Evolutionary conservation across 2,329 filamentous ascomycete species (phyloP), one percentile per base, ranked within the genome.

Genomic region (Allantophomopsis cytisporea): DNA sequence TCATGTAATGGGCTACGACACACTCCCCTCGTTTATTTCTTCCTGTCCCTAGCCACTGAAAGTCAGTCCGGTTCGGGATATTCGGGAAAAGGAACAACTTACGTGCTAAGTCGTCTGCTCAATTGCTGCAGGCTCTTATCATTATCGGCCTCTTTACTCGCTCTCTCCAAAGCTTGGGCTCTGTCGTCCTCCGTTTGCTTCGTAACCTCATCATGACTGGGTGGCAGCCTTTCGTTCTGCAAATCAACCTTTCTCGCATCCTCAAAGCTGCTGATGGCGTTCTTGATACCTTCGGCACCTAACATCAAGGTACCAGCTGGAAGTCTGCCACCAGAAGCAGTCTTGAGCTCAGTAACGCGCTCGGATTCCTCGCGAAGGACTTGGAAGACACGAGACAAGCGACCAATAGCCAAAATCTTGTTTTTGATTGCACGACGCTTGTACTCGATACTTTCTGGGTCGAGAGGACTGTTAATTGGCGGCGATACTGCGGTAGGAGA

Each of bases 341-440:
- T 96, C 75, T 98, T 98, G 60, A 98, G 76, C 62, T 98, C 91
- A 31, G 89, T 95, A 41, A 98, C 88, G 52, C 83, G 78, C 68
- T 98, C 91, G 2, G 88, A 94, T 63, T 98, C 91, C 64, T 98
- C 91, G 54, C 91, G 86, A 51, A 98, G 65, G 38, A 98, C 91
- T 60, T 98, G 91, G 80, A 98, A 98, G 44, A 98, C 91, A 52
- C 91, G 84, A 31, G 91, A 96, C 47, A 98, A 71, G 50, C 91
- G 85, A 21, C 91, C 91, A 54, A 98, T 98, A 44, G 91, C 91
- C 52, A 98, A 68, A 56, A 98, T 96, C 71, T 98, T 98, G 78
- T 98, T 98, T 73, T 96, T 96, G 73, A 98, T 94, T 3, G 88
- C 88, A 35, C 88, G 80, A 54, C 91, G 76, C 72, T 95, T 96